Evolutionary conservation across 768 basidiomycete species (phyloP).

Genomic region (Cystobasidiopsis lactophilus): DNA sequence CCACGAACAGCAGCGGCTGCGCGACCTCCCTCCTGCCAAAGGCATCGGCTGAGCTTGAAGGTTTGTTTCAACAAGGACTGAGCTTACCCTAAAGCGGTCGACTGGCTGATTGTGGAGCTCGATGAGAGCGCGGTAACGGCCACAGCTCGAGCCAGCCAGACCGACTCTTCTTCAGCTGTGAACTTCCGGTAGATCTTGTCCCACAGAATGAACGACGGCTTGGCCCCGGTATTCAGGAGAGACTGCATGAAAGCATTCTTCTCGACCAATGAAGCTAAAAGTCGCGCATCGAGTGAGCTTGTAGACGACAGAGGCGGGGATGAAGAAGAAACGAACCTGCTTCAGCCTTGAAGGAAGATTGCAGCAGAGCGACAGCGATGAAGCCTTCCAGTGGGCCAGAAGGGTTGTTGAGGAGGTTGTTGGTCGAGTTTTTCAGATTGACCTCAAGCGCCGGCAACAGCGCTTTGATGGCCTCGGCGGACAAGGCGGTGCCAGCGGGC

Average conservation of each 20-base stretch:
- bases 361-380: constrained; percentile 43
- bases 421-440: constrained; percentile 41
- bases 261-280: constrained; percentile 12
- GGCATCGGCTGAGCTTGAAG: too few species aligned
- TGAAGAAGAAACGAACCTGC: constrained; percentile 31
- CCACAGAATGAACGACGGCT: constrained; percentile 68
- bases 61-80: too few species aligned
- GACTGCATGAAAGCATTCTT: constrained; percentile 20
- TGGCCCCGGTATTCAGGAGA: constrained; percentile 31
- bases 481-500: constrained; percentile 20
- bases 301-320: neutral
- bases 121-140: constrained; percentile 30
- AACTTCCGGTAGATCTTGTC: constrained; percentile 68
- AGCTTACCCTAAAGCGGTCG: too few species aligned
- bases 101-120: too few species aligned
- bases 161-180: constrained; percentile 37
- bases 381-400: constrained; percentile 68
- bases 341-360: constrained; percentile 35
- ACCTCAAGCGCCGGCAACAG: constrained; percentile 44
- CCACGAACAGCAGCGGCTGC: constrained; percentile 44
- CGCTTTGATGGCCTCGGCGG: constrained; percentile 33
- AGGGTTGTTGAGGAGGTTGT: constrained; percentile 37
- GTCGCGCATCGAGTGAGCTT: constrained; percentile 12
- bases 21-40: constrained; percentile 29
- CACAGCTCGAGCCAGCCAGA: constrained; percentile 51